These are phyloP conservation scores for Phalaenopsis equestris DNA, from an alignment of 106 monocot species.

Conservation along the genomic window DNA sequence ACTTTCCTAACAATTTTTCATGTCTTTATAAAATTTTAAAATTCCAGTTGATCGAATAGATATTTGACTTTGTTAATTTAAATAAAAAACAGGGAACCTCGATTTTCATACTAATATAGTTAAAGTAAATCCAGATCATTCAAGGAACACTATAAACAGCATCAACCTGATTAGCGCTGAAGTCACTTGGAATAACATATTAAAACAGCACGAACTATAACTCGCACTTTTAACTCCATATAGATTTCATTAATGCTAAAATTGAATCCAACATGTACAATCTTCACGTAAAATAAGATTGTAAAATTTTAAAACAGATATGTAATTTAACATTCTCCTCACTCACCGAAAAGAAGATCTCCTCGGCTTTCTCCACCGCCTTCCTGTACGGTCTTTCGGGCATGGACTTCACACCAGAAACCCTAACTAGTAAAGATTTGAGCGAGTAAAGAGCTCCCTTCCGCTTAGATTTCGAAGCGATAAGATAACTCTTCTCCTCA, in stretches of 20 bases:
- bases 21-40: neutral
- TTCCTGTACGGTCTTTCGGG: constrained; percentile 55
- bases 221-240: neutral
- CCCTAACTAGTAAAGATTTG: constrained; percentile 49
- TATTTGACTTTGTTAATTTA: neutral
- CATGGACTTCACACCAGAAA: constrained; percentile 22
- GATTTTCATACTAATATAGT: no score
- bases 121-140: no score
- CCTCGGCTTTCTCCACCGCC: constrained; percentile 75
- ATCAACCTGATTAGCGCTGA: neutral
- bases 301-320: neutral
- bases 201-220: no score
- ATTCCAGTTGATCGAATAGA: neutral
- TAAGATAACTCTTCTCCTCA: neutral
- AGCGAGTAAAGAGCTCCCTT: constrained; percentile 67
- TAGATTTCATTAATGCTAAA: neutral
- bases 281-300: neutral
- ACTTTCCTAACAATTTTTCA: neutral
- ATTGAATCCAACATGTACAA: neutral
- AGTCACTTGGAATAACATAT: no score
- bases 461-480: constrained; percentile 18
- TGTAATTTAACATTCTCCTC: neutral
- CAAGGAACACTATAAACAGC: no score
- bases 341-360: constrained; percentile 87
- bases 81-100: no score